phyloP scores from a whole-genome alignment of 2,329 filamentous ascomycete genomes.

The Trichoderma sp. region DNA sequence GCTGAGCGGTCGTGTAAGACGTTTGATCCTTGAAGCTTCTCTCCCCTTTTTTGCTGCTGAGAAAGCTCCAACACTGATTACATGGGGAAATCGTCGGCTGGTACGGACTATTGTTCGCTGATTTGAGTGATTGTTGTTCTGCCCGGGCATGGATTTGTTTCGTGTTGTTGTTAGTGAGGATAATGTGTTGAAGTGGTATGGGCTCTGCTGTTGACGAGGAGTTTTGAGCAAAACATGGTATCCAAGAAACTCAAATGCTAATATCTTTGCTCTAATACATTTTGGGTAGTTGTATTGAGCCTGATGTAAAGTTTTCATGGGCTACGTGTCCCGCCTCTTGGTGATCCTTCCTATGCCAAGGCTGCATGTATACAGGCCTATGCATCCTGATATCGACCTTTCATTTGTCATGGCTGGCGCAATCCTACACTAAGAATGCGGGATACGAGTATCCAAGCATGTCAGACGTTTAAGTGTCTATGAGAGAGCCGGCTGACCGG shows the following conservation, averaged over 20 bases:
- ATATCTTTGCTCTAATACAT: neutral
- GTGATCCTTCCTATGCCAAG: neutral
- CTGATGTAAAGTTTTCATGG: neutral
- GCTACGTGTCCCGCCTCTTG: neutral
- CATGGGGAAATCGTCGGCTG: neutral
- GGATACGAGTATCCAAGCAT: too few species aligned
- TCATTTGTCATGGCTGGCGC: neutral
- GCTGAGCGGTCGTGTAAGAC: neutral
- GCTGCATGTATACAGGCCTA: neutral
- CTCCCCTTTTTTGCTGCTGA: neutral
- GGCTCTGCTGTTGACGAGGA: neutral
- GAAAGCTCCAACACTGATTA: neutral
- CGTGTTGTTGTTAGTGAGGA: neutral
- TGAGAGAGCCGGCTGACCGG: too few species aligned
- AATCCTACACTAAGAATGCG: neutral
- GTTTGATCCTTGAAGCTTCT: neutral
- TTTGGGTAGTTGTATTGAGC: neutral
- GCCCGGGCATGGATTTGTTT: neutral
- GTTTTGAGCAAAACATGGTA: neutral
- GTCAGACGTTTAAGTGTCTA: too few species aligned
- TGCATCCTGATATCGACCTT: neutral
- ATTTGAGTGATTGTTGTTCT: neutral
- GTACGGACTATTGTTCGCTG: neutral
- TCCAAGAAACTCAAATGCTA: neutral
- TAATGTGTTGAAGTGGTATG: neutral